Evolutionary conservation across 148 eudicot species (phyloP), one percentile per base, ranked within the genome.

Genomic region (Rhododendron ovatum): DNA sequence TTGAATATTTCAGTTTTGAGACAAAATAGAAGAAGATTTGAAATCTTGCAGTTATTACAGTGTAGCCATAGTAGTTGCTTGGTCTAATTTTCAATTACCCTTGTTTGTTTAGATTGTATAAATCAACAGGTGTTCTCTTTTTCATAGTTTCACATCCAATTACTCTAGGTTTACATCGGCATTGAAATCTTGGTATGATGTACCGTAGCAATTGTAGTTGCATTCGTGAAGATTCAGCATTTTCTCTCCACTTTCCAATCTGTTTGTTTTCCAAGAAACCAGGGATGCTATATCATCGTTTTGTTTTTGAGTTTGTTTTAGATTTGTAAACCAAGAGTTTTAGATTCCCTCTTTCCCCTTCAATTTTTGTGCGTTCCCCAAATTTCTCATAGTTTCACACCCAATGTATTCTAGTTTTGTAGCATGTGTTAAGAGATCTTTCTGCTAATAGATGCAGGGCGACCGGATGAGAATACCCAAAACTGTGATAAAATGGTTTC

Each of bases 401-500:
- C 13, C 35, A 53, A 13, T 50, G 20, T 53, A 48, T 11, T 78
- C 1, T 22, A 61, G 61, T 37, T 55, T 77, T 76, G 48, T 61
- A 61, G n/a, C 43, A 26, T 26, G 15, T 30, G 20, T 33, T 71
- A 24, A 78, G 5, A 39, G 50, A 57, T 14, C 47, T 30, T 84
- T 55, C 41, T 84, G 57, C 11, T 14, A 81, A 76, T 53, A 65
- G 77, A 43, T 83, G 84, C 90, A 91, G 93, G 87, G 73, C 91
- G 86, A 80, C 67, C 59, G 26, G 84, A 92, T 84, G 98, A 91
- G 83, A 92, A 93, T 67, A 88, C 81, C 11, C 26, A 61, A 35
- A 83, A 78, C 71, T 48, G 88, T 84, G 81, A 86, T 22, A 73
- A 87, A 77, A 30, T 83, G 88, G 86, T 57, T 73, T 86, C 83